These are phyloP conservation scores for Murraya paniculata DNA, from an alignment of 345 rosid genomes.

Conservation along the genomic window DNA sequence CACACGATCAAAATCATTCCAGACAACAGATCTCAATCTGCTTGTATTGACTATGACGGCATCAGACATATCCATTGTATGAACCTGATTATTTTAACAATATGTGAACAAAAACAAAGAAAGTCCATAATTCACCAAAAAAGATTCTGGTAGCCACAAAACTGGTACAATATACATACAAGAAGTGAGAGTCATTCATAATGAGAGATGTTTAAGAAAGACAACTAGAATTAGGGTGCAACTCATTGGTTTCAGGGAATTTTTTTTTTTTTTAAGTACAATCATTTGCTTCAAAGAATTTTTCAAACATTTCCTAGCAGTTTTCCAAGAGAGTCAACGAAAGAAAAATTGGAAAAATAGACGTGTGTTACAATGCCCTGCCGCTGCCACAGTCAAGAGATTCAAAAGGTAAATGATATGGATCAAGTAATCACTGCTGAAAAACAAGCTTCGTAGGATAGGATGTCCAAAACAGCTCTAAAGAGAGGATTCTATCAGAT, in stretches of 20 bases:
- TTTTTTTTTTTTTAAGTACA: background rate
- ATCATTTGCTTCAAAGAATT: background rate
- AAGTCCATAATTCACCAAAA: background rate
- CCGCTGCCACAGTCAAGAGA: background rate
- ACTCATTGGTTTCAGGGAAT: background rate
- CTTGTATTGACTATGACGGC: slow-evolving; percentile 69
- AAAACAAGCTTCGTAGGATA: background rate
- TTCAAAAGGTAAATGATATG: background rate
- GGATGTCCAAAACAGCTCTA: background rate
- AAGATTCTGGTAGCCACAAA: background rate
- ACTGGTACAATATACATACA: background rate
- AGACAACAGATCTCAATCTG: slow-evolving; percentile 77
- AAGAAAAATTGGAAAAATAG: background rate
- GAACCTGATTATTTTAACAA: slow-evolving; percentile 23
- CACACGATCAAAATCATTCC: slow-evolving; percentile 85
- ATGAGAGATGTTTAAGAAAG: background rate
- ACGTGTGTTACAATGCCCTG: background rate
- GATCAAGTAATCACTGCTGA: background rate
- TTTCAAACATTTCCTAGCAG: background rate
- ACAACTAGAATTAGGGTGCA: background rate
- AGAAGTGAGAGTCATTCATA: background rate
- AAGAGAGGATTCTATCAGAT: too few species aligned
- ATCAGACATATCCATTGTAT: slow-evolving; percentile 74
- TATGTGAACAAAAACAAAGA: slow-evolving; percentile 13
- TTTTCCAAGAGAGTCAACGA: background rate